Evolutionary conservation across 495 filamentous ascomycete species (phyloP), one percentile per base, ranked within the genome.

Genomic region (Trichocladium antarcticum): DNA sequence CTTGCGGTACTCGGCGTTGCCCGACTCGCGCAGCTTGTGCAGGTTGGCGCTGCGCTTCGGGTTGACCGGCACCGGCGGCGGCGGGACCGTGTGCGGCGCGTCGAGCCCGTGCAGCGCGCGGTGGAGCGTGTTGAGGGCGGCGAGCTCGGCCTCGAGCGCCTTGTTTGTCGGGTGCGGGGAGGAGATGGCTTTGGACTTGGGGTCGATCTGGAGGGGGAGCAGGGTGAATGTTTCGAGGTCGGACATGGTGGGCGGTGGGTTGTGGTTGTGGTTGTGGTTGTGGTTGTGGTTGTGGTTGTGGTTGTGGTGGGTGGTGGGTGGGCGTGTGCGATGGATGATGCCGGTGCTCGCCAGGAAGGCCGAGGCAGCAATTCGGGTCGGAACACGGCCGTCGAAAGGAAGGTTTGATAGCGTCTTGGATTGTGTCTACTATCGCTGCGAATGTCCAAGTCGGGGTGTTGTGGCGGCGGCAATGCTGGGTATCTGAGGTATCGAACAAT

Each of bases 11-110:
- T 83, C 79, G 42, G 72, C 64, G 75, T 95, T 95, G 54, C 83
- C 92, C 43, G 71, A 74, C 59, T 95, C 90, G 68, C 89, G 87
- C 55, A 97, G 83, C 64, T 96, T 97, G 67, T 69, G 76, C 65
- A 97, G 83, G 59, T 88, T 81, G 31, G 85, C 86, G 58, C 74
- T 76, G 51, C 87, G 87, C 68, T 94, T 90, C 22, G 85, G 88
- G 71, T 86, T 87, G 31, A 87, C 78, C 47, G 87, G 85, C 19
- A 89, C 68, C 0, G 89, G 86, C 1, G 88, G 81, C 0, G 87
- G 89, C 0, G 87, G 85, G 0, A 75, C 64, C 7, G 58, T 40
- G 57, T 81, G 69, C 9, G 74, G 69, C 1, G 73, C 68, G 39
- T 76, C 72, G 47, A 83, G 74, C 38, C 63, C 57, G 60, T 85